A percentile compares a stretch with the other conserved stretches of the same genome.
Evolutionary conservation across 2,329 filamentous ascomycete genomes (phyloP).

Genomic region (Rutstroemia sp.): DNA sequence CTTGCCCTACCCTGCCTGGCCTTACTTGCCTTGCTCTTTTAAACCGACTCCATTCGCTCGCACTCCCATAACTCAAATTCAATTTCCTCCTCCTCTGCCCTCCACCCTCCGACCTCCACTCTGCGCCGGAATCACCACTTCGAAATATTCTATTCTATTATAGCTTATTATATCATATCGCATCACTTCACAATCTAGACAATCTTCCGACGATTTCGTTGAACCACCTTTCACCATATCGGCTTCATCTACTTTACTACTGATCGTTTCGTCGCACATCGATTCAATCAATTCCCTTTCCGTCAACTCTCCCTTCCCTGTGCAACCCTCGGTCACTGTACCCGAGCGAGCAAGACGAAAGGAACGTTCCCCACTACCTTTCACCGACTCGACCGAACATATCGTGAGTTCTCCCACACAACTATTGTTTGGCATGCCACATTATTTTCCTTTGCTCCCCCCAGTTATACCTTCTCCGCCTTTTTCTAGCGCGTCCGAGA

Average conservation of each 20-base stretch:
- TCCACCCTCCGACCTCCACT: too few relatives aligned
- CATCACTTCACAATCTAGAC: neutral
- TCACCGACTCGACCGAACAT: slow-evolving; percentile 23
- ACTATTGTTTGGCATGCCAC: slow-evolving; percentile 13
- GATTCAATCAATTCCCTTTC: neutral
- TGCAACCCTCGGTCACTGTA: slow-evolving; percentile 15
- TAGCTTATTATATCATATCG: too few relatives aligned
- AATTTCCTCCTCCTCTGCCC: neutral
- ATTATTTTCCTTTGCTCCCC: neutral
- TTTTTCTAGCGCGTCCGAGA: slow-evolving; percentile 14
- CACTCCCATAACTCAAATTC: neutral
- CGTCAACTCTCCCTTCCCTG: neutral
- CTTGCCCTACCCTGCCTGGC: too few relatives aligned
- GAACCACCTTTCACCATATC: too few relatives aligned
- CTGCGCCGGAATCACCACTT: too few relatives aligned
- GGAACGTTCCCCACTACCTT: slow-evolving; percentile 10
- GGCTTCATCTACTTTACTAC: neutral
- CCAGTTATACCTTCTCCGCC: slow-evolving; percentile 8
- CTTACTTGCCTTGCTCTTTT: too few relatives aligned
- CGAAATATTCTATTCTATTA: too few relatives aligned
- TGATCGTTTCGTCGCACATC: neutral
- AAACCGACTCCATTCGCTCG: too few relatives aligned
- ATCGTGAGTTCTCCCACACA: slow-evolving; percentile 17
- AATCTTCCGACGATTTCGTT: neutral
- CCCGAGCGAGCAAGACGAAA: slow-evolving; percentile 17